Conservation (phyloP, 176 grass and related monocot species). For the Zoysia pacifica region DNA sequence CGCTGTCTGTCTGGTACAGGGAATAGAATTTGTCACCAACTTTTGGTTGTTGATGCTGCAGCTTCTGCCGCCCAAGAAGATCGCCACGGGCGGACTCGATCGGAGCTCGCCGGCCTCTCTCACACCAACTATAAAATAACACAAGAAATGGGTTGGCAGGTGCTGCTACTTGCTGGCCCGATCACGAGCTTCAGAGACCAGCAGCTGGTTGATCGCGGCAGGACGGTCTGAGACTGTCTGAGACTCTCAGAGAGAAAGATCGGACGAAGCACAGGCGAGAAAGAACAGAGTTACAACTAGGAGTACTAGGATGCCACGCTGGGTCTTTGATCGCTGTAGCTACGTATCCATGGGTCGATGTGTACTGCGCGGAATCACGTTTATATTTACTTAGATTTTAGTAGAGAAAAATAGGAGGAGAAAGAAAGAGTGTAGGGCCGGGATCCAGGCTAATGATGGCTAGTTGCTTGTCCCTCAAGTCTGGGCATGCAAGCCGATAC, state of each 20-base stretch:
- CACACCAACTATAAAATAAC: background rate
- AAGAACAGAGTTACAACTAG: background rate
- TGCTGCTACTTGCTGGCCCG: background rate
- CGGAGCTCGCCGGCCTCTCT: background rate
- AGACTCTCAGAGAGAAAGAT: background rate
- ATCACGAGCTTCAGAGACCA: background rate
- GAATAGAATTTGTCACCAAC: slow-evolving; percentile 84
- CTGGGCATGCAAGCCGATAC: slow-evolving; percentile 55
- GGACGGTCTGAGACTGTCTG: background rate
- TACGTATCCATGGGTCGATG: slow-evolving; percentile 10
- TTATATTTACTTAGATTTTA: too few relatives aligned
- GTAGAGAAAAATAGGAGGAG: background rate
- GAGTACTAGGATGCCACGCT: background rate
- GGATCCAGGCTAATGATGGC: slow-evolving; percentile 48
- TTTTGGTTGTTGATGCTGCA: slow-evolving; percentile 47
- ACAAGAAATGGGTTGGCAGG: slow-evolving; percentile 24
- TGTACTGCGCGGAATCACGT: background rate
- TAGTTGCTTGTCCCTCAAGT: slow-evolving; percentile 71
- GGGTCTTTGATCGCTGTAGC: background rate
- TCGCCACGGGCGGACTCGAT: slow-evolving; percentile 5
- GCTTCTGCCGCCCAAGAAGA: slow-evolving; percentile 26
- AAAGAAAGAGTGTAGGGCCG: background rate
- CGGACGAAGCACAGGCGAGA: slow-evolving; percentile 18
- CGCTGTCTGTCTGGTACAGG: slow-evolving; percentile 48
- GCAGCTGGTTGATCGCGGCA: background rate